Base-by-base conservation (phyloP, 805 yeast genomes). In the Myxozyma nipponensis region DNA sequence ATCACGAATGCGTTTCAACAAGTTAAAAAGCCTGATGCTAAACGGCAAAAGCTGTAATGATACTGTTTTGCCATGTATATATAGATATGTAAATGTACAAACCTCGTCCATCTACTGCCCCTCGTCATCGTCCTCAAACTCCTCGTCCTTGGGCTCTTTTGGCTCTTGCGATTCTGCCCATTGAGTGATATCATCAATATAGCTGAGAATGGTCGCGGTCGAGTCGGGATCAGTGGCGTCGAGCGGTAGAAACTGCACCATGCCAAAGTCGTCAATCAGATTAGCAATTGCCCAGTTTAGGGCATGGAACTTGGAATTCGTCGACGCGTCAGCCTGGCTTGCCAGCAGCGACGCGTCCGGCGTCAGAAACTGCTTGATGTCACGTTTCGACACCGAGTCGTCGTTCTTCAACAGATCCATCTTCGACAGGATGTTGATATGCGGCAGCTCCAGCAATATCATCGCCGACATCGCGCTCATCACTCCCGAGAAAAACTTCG, bases 131-230 rank as follows among this genome's bases (percentile, higher is more conserved):
- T 64, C 54, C 18, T 64, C 64, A 36, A 80, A 84, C 15, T 77
- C 60, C 54, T 82, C 86, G 59, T 88, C 97, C 25, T 79, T 77
- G 0, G 98, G 98, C 66, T 91, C 97, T 66, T 91, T 91, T 30
- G 97, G 98, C 67, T 93, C 99, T 68, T 93, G 98, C 2, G 81
- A 72, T 66, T 93, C 99, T 21, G 87, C 82, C 98, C 98, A 93
- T 66, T 93, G 99, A 0, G 99, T 93, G 25, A 91, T 84, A 66
- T 93, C 98, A 64, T 93, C 99, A 21, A 93, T 86, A 66, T 89
- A 89, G 63, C 95, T 84, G 58, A 93, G 73, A 47, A 93, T 91
- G 0, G 89, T 83, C 10, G 83, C 79, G 21, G 93, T 83, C 42
- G 88, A 78, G 39, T 82, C 87, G 42, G 88, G 81, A 52, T 79